Percentiles rank a stretch among this genome's conserved stretches.
Evolutionary conservation across 2,329 filamentous ascomycete species (phyloP).

Genomic region (Penicillium sp.): DNA sequence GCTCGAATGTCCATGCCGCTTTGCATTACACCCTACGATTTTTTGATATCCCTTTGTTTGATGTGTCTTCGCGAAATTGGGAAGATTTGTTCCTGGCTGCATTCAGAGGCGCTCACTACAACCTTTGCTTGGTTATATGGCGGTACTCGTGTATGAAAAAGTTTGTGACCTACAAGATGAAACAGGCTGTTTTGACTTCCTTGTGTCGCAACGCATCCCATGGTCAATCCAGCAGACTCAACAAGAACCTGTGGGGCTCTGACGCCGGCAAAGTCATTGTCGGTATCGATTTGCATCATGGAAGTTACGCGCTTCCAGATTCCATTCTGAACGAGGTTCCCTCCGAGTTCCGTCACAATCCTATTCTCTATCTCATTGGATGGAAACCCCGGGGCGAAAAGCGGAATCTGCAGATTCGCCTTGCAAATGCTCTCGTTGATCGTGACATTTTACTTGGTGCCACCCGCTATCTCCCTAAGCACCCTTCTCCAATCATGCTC

Average conservation of each 20-base stretch:
- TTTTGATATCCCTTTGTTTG: constrained; percentile 19
- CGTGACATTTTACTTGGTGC: constrained; percentile 31
- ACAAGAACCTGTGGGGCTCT: constrained; percentile 20
- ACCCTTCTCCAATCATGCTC: constrained; percentile 35
- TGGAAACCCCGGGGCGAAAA: constrained; percentile 19
- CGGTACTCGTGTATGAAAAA: constrained; percentile 46
- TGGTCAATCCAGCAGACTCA: constrained; percentile 11
- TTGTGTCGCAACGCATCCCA: constrained; percentile 28
- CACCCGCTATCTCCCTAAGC: constrained; percentile 20
- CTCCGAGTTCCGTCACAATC: constrained; percentile 26
- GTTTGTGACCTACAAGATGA: constrained; percentile 36
- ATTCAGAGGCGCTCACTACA: constrained; percentile 39
- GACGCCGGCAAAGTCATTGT: constrained; percentile 36
- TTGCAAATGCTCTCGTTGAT: constrained; percentile 29
- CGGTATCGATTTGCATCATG: constrained; percentile 28
- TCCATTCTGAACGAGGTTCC: constrained; percentile 25
- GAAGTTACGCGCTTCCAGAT: constrained; percentile 9
- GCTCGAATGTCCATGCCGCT: constrained; percentile 25
- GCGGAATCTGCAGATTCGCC: constrained; percentile 27
- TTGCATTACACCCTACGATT: constrained; percentile 25
- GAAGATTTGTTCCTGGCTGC: constrained; percentile 45
- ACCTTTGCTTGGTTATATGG: constrained; percentile 50
- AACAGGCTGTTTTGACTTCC: constrained; percentile 31
- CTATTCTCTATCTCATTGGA: constrained; percentile 26
- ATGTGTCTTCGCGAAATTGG: constrained; percentile 28